Base-by-base conservation (phyloP, 176 grass and related monocot species). In the Cymbopogon citratus region DNA sequence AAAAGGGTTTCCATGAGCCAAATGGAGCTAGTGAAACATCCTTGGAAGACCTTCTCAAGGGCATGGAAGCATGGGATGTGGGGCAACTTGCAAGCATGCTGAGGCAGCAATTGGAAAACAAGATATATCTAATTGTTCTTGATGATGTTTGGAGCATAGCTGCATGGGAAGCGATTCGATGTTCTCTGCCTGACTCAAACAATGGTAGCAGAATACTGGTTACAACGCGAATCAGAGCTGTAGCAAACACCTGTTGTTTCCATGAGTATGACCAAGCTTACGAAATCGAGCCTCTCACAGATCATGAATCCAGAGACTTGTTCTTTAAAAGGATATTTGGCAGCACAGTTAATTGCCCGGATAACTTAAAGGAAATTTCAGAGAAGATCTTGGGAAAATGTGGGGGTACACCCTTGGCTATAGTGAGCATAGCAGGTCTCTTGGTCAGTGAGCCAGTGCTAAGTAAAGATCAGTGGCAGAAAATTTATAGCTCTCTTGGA, bases 51-150 rank as follows among this genome's bases (percentile, higher is more conserved):
- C 25, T n/a, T 0, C 77, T 82, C 49, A 73, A 83, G 35, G 80
- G 69, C 33, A 77, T 83, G 24, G 88, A 90, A 84, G 34, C 43
- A 77, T 82, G 31, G 79, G n/a, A 29, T 14, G 43, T 78, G 34
- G 64, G 15, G 6, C 24, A 51, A 52, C 84, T 90, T 62, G 78
- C 78, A 23, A 29, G 10, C 65, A 74, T 1, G 57, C 31, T 90
- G 19, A 68, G 83, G 23, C 3, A 34, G 39, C 49, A 75, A 10
- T 36, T 84, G 5, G 12, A 80, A 33, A 54, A 80, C 21, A 84
- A 63, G 29, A 88, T 40, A 65, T 84, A 84, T 63, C 49, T 88
- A 14, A 49, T 88, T 84, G 87, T 88, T 84, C 81, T 88, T 34
- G 81, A 88, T 61, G 87, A 88, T 75, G 69, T 88, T 14, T 88